Evolutionary conservation across 2,329 filamentous ascomycete genomes (phyloP), one percentile per base, ranked within the genome.

Genomic region (Microdochium trichocladiopsis): DNA sequence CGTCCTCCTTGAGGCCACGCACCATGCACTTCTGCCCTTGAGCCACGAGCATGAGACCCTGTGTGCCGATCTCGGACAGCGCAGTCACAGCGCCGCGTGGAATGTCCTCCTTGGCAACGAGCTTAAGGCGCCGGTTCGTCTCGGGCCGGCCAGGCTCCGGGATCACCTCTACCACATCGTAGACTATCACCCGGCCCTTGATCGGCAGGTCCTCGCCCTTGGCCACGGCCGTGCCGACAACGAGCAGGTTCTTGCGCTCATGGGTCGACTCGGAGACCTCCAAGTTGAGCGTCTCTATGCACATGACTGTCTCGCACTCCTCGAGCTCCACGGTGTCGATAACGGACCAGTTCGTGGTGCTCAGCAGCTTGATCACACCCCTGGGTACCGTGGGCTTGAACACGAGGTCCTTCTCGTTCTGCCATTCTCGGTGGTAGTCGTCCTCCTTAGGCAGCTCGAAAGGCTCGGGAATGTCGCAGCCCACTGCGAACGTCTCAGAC

Each of bases 11-110:
- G 2, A 99, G 78, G 41, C 94, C 94, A 54, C 94, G 81, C 1
- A 99, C 91, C 88, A 99, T 95, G 67, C 91, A 93, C 70, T 99
- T 99, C 63, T 96, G 92, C 1, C 94, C 94, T 65, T 99, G 94
- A 0, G 92, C 91, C 41, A 88, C 88, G 56, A 94, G 85, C 77
- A 95, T 84, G 59, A 93, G 90, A 1, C 88, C 94, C 69, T 94
- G 91, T 0, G 86, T 90, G 43, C 89, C 93, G 51, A 95, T 86
- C 57, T 88, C 86, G 1, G 87, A 90, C 11, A 99, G 69, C 0
- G 90, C 88, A 14, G 93, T 96, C 23, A 99, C 90, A 3, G 90
- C 90, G 10, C 94, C 94, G 49, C 94, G 88, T n/a, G 83, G 80
- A 24, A 97, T 91, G 50, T 95, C 90, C 67, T 99, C 94, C 61